These are phyloP conservation scores for Moelleriella libera DNA, from an alignment of 2,329 filamentous ascomycete genomes.

Conservation along the genomic window DNA sequence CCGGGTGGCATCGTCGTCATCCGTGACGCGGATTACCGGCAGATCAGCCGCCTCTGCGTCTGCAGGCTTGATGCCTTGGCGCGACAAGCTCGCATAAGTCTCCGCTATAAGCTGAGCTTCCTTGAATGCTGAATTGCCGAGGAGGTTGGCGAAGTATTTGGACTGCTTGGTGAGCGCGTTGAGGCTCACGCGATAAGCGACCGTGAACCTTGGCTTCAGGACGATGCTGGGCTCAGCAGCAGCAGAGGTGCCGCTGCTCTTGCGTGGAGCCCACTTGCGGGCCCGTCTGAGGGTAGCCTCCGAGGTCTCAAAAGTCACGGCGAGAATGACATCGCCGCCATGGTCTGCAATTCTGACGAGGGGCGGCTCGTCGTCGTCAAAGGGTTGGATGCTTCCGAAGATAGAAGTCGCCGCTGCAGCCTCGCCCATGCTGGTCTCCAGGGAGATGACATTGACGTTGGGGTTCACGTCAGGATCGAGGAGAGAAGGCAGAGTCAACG, in stretches of 20 bases:
- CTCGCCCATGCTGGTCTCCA: constrained; percentile 1
- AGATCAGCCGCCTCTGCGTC: constrained; percentile 36
- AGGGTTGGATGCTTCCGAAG: too few species aligned
- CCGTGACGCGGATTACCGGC: constrained; percentile 49
- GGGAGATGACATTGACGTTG: neutral
- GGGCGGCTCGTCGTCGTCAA: neutral
- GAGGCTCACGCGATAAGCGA: constrained; percentile 47
- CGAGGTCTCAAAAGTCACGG: constrained; percentile 50
- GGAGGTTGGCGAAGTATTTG: constrained; percentile 54
- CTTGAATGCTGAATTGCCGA: constrained; percentile 47
- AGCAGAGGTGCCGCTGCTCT: constrained; percentile 3
- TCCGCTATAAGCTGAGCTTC: constrained; percentile 43
- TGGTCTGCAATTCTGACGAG: constrained; percentile 35
- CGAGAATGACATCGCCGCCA: constrained; percentile 50
- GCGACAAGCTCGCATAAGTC: constrained; percentile 33
- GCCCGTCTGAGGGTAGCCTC: constrained; percentile 31
- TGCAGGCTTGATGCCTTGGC: constrained; percentile 29
- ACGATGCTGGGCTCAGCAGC: constrained; percentile 1
- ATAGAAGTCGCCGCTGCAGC: neutral
- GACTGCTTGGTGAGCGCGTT: constrained; percentile 44
- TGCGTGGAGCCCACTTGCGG: constrained; percentile 20
- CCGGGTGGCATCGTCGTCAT: constrained; percentile 56
- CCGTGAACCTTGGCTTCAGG: constrained; percentile 20
- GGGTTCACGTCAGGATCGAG: neutral
- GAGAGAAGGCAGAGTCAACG: too few species aligned